Evolutionary conservation across 1,284 basidiomycete genomes (phyloP), one percentile per base, ranked within the genome.

Genomic region (Stygiomarasmius scandens): DNA sequence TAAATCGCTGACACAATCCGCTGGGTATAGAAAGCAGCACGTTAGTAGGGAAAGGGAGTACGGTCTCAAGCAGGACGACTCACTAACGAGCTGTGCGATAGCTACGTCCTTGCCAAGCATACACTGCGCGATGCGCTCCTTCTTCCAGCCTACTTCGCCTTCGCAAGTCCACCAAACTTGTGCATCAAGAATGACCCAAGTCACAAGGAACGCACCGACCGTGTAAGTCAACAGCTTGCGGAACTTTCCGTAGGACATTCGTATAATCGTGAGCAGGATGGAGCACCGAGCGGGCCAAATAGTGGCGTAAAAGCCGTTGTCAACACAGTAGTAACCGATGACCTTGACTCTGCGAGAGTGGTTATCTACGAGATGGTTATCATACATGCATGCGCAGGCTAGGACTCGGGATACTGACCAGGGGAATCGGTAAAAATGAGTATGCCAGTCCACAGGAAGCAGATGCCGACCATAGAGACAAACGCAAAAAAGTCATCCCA

Each of bases 121-220:
- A n/a, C 50, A 52, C 50, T 52, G 50, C 34, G 50, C 29, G 16
- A 38, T 43, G 19, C 12, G 14, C 14, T 20, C n/a, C 12, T 52
- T 20, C 36, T 52, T 52, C 50, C 50, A 52, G 20, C 19, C 50
- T 12, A 34, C 32, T 11, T 52, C 11, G 11, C 50, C n/a, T 23
- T 52, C 50, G 43, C 50, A 52, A 6, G 36, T 43, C 50, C 50
- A 52, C 19, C 36, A 52, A 3, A 52, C 50, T 41, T 52, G 36
- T 3, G 50, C 50, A 24, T 41, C 22, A 19, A 52, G 34, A 24
- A 52, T 25, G n/a, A 19, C 12, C 34, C 36, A 52, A 19, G 34
- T 52, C 10, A 52, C 19, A 5, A 38, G n/a, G 11, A 52, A 23
- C 11, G 29, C 50, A 12, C 12, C 50, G 1, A 52, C 36, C 22